Base-by-base conservation (phyloP, 129 eudicot genomes). In the Kitagawia praeruptora region DNA sequence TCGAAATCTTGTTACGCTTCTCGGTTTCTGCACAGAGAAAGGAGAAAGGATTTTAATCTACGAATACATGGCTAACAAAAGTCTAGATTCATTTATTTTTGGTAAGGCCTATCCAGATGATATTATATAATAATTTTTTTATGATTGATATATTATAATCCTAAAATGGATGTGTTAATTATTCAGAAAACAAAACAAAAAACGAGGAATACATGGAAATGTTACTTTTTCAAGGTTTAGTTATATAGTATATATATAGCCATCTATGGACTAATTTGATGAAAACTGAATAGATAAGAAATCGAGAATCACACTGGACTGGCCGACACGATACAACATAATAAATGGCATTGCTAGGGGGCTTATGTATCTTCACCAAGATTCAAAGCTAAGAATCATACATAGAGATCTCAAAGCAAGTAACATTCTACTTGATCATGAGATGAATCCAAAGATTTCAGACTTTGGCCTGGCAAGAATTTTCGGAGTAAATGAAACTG, bases 381-480 rank as follows among this genome's bases (percentile, higher is more conserved):
- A 70, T 39, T 70, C 75, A 7, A 70, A 70, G 23, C 28, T 70
- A 39, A 19, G 75, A 70, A 70, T 39, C 45, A 70, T 70, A 34
- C 75, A 70, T 38, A 70, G 75, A 70, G 75, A 70, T 70, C 75
- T 70, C 10, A 70, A 70, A 39, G 25, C 75, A 7, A 70, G 75
- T 70, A 70, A 70, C 41, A 70, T 70, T 70, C 10, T 70, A 70
- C 75, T 70, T 18, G 75, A 70, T 39, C 67, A 58, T 58, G 67
- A 58, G 14, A 58, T 23, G 75, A 70, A 70, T 70, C 75, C 75
- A 19, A 70, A 70, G 41, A 70, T 70, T 15, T 70, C 75, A 70
- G 75, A 70, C 28, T 70, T 70, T 70, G 75, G 75, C 48, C 21
- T 70, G 75, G 75, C 75, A 18, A 70, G 75, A 70, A 70, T 27